Evolutionary conservation across 2,329 filamentous ascomycete species (phyloP).

Genomic region (Acarospora socialis): DNA sequence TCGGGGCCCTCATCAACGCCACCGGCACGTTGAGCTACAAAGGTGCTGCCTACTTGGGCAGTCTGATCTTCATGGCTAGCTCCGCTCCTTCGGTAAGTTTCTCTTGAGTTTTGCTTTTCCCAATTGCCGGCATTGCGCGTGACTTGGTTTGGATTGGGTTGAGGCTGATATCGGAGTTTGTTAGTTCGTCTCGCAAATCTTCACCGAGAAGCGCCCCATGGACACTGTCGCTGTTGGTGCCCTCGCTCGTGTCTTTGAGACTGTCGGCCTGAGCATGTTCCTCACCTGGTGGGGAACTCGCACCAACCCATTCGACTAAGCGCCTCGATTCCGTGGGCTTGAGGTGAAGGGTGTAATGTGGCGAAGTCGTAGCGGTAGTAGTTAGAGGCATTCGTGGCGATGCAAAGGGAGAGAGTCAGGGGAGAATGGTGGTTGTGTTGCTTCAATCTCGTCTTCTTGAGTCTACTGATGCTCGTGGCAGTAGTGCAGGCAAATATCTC

Average conservation of each 20-base stretch:
- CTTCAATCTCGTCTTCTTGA: neutral
- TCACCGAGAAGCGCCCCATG: conserved; percentile 81
- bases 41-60: conserved; percentile 86
- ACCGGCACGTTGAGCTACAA: conserved; percentile 94
- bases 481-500: neutral
- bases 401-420: conserved; percentile 1
- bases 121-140: no score
- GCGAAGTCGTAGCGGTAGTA: neutral
- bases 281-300: conserved; percentile 96
- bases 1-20: conserved; percentile 82
- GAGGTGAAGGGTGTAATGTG: conserved; percentile 1
- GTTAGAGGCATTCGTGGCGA: conserved; percentile 3
- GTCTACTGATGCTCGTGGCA: conserved; percentile 1
- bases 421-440: neutral
- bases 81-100: conserved; percentile 67
- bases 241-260: conserved; percentile 78
- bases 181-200: conserved; percentile 72
- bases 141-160: no score
- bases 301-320: conserved; percentile 78
- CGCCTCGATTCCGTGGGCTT: neutral
- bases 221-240: conserved; percentile 81
- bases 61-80: conserved; percentile 80
- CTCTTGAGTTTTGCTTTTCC: neutral
- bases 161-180: neutral
- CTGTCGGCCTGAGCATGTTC: conserved; percentile 79